Evolutionary conservation across 1,284 basidiomycete genomes (phyloP).

Genomic region (Veloboletus limbatus): DNA sequence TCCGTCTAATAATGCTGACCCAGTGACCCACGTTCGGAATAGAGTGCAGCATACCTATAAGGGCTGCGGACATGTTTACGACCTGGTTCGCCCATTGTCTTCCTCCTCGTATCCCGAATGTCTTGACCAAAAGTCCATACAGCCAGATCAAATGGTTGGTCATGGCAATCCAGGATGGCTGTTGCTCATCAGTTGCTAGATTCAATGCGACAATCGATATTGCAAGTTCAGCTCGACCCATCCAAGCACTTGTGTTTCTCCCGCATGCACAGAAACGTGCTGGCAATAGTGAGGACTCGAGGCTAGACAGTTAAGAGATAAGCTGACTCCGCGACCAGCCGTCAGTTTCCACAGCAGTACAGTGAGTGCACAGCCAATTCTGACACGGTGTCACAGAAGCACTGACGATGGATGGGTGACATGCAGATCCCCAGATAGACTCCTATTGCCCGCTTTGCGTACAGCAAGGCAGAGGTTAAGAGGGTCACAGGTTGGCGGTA

Average conservation of each 20-base stretch:
- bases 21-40: slow-evolving; percentile 2
- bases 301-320: slow-evolving; percentile 8
- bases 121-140: slow-evolving; percentile 16
- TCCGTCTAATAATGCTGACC: slow-evolving; percentile 6
- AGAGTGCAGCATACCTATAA: slow-evolving; percentile 37
- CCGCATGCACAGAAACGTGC: slow-evolving; percentile 58
- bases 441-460: slow-evolving; percentile 41
- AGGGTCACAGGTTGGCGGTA: slow-evolving; percentile 2
- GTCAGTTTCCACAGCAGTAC: slow-evolving; percentile 66
- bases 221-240: slow-evolving; percentile 72
- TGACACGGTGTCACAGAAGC: slow-evolving; percentile 4
- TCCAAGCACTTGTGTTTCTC: slow-evolving; percentile 54
- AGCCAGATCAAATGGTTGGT: slow-evolving; percentile 59
- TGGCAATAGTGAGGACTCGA: slow-evolving; percentile 67
- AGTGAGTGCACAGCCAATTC: slow-evolving; percentile 36
- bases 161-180: slow-evolving; percentile 1
- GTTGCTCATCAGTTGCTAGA: slow-evolving; percentile 34
- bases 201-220: slow-evolving; percentile 55
- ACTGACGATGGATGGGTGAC: slow-evolving; percentile 12
- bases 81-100: slow-evolving; percentile 45
- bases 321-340: slow-evolving; percentile 42
- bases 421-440: slow-evolving; percentile 44
- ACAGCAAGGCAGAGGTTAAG: slow-evolving; percentile 14
- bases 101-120: slow-evolving; percentile 13
- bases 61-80: slow-evolving; percentile 53